Evolutionary conservation across 2,329 filamentous ascomycete genomes (phyloP).

Genomic region (Colletotrichum sp.): DNA sequence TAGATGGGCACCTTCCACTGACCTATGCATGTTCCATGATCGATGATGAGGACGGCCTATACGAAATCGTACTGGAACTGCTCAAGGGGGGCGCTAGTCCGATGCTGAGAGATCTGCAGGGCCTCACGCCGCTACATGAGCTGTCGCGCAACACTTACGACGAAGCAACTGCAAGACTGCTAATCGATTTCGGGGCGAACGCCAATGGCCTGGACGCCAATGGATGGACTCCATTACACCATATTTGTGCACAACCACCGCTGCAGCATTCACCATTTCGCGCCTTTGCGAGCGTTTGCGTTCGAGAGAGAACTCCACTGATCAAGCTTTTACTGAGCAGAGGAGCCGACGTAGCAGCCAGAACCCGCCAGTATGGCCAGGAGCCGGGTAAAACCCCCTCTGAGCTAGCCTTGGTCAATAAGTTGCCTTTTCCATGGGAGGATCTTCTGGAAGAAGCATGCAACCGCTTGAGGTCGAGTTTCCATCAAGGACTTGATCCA

Average conservation of each 20-base stretch:
- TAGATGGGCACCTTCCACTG: neutral
- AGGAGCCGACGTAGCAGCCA: neutral
- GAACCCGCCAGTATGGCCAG: neutral
- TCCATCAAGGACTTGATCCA: neutral
- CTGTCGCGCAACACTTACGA: neutral
- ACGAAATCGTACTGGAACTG: neutral
- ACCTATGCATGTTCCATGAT: neutral
- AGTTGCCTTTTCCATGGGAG: neutral
- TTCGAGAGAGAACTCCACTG: neutral
- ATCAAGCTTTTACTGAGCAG: neutral
- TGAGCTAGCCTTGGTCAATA: neutral
- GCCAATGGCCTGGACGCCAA: neutral
- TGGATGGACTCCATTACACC: neutral
- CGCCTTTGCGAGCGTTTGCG: neutral
- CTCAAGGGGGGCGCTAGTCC: neutral
- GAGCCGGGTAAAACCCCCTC: neutral
- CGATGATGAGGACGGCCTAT: neutral
- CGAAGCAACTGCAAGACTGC: neutral
- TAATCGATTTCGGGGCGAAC: constrained; percentile 19
- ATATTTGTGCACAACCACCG: neutral
- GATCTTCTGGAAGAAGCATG: neutral
- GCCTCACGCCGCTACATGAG: neutral
- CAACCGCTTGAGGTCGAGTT: neutral
- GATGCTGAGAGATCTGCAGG: neutral
- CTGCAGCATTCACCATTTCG: neutral